Base-by-base conservation (phyloP, 2,329 filamentous ascomycete species). In the Cercospora berteroae region DNA sequence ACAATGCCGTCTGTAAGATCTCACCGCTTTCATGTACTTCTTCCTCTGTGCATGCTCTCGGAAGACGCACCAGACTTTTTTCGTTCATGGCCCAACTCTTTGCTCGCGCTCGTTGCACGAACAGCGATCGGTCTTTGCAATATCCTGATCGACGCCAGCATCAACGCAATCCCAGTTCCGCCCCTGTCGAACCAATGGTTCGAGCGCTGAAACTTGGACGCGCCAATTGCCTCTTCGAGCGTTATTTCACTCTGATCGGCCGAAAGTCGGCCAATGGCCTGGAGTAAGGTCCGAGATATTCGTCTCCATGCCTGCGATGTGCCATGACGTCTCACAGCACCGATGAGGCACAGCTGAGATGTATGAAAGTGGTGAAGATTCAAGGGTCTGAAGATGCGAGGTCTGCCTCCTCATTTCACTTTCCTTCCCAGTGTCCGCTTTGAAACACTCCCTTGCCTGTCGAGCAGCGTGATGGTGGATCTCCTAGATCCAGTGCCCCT, bases 401-500 rank as follows among this genome's bases (percentile, higher is more conserved):
- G 8, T 23, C 56, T 39, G 18, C 48, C 44, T 16, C 20, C 25
- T 66, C 44, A 66, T 20, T 56, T 63, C 44, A 20, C 52, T 42
- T 63, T 68, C 55, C 67, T 66, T 5, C 23, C 59, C 18, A 31
- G 63, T 8, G 55, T 31, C 1, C 55, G 56, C 58, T 67, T 67
- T 7, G 60, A 60, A 12, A 60, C 39, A 55, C 63, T 66, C 31
- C 31, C 58, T 25, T 62, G 44, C 25, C 71, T 65, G 39, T 74
- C 69, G 31, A 73, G 29, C 1, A 62, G 50, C 23, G 64, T 65
- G 18, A 61, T 52, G 3, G 65, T 63, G 8, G 69, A 66, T 23
- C 69, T 33, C 33, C 66, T 61, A 10, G 61, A 65, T 8, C 67
- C 58, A 0, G 63, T 65, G 16, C 67, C 68, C 23, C 70, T 65